Base-by-base conservation (phyloP, 371 early-diverging fungal genomes). In the Gilbertella persicaria region DNA sequence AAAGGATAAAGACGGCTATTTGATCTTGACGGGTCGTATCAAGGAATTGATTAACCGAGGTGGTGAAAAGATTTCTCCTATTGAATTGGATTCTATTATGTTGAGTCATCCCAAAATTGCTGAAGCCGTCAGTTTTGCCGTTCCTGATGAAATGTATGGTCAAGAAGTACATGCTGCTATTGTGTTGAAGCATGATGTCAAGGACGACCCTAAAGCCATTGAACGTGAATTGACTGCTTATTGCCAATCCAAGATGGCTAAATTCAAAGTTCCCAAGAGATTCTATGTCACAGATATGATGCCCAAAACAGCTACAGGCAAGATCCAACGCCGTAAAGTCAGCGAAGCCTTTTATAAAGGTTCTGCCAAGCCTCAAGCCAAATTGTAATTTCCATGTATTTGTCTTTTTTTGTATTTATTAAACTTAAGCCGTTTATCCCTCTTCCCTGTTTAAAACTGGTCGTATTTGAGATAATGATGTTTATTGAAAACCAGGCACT, bases 1-100 rank as follows among this genome's bases (percentile, higher is more conserved):
- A 58, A 67, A 86, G 48, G 88, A 87, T 58, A 60, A 67, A 17
- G 86, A 87, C 26, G 90, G 90, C 12, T 90, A 88, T 57, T 67
- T 89, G 49, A 68, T 83, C 54, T 70, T 91, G 66, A 89, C 90
- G 0, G 91, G 90, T 9, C 81, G 89, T 44, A 88, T 90, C 66
- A 91, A 91, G 78, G 91, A 90, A 61, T 67, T 87, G 46, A 89
- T 91, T 48, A 90, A 90, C 60, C 85, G 90, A 52, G 90, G 90
- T 33, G 90, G 90, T 25, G 90, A 91, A 61, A 90, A 90, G 67
- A 90, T 90, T 49, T 85, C 83, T 5, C 90, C 90, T 0, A 64
- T 92, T 5, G 95, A 95, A 60, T 73, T 95, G 20, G 95, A 95
- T 48, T 75, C 84, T n/a, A 80, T 82, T 25, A 65, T 94, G 48